phyloP scores from a whole-genome alignment of 768 basidiomycete species.

The Cystofilobasidium capitatum region DNA sequence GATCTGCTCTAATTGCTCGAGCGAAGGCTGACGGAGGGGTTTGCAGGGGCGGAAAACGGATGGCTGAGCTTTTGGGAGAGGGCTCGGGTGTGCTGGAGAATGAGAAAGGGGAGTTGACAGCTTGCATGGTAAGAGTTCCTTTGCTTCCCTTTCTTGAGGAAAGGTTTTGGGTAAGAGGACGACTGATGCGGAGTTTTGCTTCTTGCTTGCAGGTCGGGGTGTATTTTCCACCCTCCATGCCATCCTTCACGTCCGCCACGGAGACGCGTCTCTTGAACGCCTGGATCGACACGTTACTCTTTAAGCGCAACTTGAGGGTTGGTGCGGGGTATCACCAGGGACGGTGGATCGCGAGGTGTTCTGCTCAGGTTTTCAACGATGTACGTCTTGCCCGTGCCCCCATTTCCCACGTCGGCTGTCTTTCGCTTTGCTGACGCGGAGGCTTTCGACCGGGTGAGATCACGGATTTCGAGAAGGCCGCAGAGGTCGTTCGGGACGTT shows the following conservation, averaged over 20 bases:
- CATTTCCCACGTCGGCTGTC: neutral
- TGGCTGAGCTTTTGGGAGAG: neutral
- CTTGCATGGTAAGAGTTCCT: neutral
- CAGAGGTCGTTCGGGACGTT: neutral
- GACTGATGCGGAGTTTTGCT: too few species aligned
- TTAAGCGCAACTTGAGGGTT: neutral
- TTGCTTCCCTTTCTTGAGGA: neutral
- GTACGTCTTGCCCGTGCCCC: neutral
- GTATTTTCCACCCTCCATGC: neutral
- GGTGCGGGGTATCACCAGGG: neutral
- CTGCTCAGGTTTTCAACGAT: neutral
- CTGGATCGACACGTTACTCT: neutral
- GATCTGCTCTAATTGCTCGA: too few species aligned
- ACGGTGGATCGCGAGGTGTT: neutral
- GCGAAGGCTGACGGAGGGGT: too few species aligned
- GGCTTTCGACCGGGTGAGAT: too few species aligned
- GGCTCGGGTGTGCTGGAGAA: neutral
- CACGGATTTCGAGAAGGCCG: neutral
- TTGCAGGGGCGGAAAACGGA: neutral
- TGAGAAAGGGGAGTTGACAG: neutral
- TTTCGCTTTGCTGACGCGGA: neutral
- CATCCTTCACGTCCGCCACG: neutral
- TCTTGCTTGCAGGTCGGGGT: neutral
- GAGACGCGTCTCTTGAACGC: neutral
- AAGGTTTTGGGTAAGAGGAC: too few species aligned